Conservation (phyloP, 495 filamentous ascomycete genomes). For the Podospora fimiseda region DNA sequence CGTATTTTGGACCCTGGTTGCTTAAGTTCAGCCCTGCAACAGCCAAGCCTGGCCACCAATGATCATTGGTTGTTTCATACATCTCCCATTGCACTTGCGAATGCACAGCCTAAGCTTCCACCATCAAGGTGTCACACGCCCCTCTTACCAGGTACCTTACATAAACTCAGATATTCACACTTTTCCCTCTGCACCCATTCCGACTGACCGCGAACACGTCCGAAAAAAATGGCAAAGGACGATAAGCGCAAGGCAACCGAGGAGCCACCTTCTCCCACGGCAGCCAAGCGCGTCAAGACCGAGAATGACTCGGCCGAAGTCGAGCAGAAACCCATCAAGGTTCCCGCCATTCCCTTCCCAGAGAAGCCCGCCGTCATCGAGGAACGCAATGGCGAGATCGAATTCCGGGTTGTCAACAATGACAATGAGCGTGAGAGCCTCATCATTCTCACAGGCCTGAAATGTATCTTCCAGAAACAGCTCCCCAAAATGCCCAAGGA, state of each 20-base stretch:
- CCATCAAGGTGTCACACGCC: background rate
- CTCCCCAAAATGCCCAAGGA: conserved; percentile 99
- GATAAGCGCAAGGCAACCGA: conserved; percentile 75
- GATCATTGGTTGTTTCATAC: too few species aligned
- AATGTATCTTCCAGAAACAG: conserved; percentile 98
- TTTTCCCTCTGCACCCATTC: too few species aligned
- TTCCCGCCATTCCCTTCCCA: conserved; percentile 65
- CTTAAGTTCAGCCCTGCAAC: conserved; percentile 17
- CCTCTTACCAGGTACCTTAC: too few species aligned
- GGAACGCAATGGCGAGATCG: conserved; percentile 91
- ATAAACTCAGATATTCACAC: conserved; percentile 27
- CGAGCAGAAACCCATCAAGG: conserved; percentile 45
- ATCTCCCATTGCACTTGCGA: background rate
- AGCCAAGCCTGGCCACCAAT: too few species aligned
- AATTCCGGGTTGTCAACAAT: conserved; percentile 97
- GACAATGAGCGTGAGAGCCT: conserved; percentile 81
- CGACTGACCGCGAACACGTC: background rate
- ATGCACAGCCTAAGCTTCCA: conserved; percentile 5
- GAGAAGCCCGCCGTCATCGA: conserved; percentile 92
- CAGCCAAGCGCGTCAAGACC: conserved; percentile 58
- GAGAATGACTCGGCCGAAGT: conserved; percentile 48
- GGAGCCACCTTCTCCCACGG: conserved; percentile 55
- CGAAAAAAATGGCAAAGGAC: conserved; percentile 32
- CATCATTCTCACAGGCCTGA: conserved; percentile 90
- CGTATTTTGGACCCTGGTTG: conserved; percentile 1